These are phyloP conservation scores for Trichoderma asperellum DNA, from an alignment of 2,329 filamentous ascomycete species.

Conservation along the genomic window DNA sequence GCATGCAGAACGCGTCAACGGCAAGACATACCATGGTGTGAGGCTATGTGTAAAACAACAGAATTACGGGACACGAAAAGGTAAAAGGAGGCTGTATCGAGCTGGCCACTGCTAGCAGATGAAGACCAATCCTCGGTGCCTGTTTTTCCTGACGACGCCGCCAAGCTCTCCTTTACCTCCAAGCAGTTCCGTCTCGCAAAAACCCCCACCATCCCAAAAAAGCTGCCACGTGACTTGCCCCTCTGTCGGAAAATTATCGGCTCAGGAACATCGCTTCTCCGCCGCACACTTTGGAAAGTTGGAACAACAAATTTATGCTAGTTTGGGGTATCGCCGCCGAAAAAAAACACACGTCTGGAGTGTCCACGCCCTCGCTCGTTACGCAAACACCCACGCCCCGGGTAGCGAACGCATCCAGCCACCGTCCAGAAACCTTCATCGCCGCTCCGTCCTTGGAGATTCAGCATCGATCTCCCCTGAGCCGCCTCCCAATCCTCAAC, in stretches of 20 bases:
- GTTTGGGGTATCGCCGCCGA: constrained; percentile 29
- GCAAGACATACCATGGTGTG: constrained; percentile 25
- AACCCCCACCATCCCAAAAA: constrained; percentile 22
- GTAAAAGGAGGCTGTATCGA: constrained; percentile 17
- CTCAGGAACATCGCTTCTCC: constrained; percentile 47
- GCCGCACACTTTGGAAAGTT: constrained; percentile 47
- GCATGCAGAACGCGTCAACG: background rate
- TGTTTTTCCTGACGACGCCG: constrained; percentile 31
- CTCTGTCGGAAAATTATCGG: constrained; percentile 40
- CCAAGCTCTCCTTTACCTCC: constrained; percentile 26
- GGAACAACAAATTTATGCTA: constrained; percentile 47
- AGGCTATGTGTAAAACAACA: constrained; percentile 31
- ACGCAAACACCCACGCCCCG: constrained; percentile 26
- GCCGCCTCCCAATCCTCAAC: constrained; percentile 27
- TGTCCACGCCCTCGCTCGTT: constrained; percentile 22
- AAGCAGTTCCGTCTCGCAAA: constrained; percentile 9
- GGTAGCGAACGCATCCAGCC: constrained; percentile 6
- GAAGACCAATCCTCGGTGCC: constrained; percentile 32
- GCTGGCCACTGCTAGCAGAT: constrained; percentile 1
- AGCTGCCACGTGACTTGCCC: constrained; percentile 48
- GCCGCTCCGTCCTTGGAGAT: constrained; percentile 18
- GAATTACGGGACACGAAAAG: background rate
- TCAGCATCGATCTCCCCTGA: constrained; percentile 12
- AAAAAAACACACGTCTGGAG: constrained; percentile 15
- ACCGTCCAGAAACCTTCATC: background rate